phyloP scores from a whole-genome alignment of 768 basidiomycete genomes.

The Lepiota brunneoincarnata region DNA sequence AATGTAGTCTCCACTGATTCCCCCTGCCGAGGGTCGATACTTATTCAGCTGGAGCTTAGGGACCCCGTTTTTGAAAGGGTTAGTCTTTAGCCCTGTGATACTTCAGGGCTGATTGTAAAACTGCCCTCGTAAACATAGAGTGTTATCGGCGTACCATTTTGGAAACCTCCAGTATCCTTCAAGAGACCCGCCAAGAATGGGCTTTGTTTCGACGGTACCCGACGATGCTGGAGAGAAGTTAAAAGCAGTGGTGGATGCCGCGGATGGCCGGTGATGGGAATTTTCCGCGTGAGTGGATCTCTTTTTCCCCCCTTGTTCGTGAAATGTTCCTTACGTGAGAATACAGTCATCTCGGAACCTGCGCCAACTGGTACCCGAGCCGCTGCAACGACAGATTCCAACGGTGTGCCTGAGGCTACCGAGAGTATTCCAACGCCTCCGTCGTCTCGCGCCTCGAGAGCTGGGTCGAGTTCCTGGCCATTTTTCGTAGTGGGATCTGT shows the following conservation, averaged over 20 bases:
- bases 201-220: conserved; percentile 71
- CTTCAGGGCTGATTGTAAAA: not conserved
- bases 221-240: conserved; percentile 41
- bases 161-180: conserved; percentile 72
- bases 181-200: conserved; percentile 63
- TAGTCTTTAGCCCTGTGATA: conserved; percentile 17
- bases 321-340: not conserved
- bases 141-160: conserved; percentile 65
- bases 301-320: not conserved
- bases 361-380: conserved; percentile 36
- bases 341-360: conserved; percentile 34
- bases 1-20: conserved; percentile 63
- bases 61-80: conserved; percentile 76
- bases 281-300: conserved; percentile 28
- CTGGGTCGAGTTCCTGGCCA: too few relatives aligned
- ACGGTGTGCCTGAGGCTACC: conserved; percentile 12
- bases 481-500: too few relatives aligned
- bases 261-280: conserved; percentile 29
- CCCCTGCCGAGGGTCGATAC: conserved; percentile 55
- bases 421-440: too few relatives aligned
- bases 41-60: conserved; percentile 79
- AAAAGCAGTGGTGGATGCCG: conserved; percentile 24
- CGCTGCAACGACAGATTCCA: conserved; percentile 18
- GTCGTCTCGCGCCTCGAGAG: too few relatives aligned
- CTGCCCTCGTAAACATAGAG: conserved; percentile 37